Base-by-base conservation (phyloP, 306 rosid species). In the Dryas drummondii region DNA sequence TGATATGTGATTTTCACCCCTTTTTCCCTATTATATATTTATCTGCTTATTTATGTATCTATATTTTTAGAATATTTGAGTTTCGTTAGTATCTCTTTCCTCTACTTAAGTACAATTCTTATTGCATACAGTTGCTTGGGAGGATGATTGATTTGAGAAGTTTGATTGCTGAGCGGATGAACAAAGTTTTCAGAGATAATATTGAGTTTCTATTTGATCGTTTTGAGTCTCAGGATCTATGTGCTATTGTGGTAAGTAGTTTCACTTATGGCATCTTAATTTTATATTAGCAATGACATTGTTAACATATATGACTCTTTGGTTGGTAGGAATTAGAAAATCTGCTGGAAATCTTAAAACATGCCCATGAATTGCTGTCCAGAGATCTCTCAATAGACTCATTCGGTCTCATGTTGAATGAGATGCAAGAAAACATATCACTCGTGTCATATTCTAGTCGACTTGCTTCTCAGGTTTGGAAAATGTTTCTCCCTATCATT, bases 361-460 rank as follows among this genome's bases (percentile, higher is more conserved):
- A 90, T 82, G 84, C 96, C 62, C 98, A 94, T 79, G 92, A 83
- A 72, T 86, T 94, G 75, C 90, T 94, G 46, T 90, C 96, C 16
- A 86, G 85, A 79, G 94, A 88, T 86, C 87, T 94, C 81, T 82
- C 88, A 67, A 72, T 94, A n/a, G 97, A 94, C 79, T 84, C 96
- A n/a, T 94, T 86, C 79, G 79, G 80, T 85, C 89, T 90, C 66
- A 90, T 90, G 89, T 78, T 94, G 88, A 94, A 87, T 85, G 98
- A 91, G 96, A 91, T 91, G 96, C 97, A 94, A 88, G 98, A 94
- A 85, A 91, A 91, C 82, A 84, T 90, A 48, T 94, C 98, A 57
- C 98, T 91, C 14, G 93, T 94, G 70, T 94, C 98, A 78, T 94
- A 91, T 87, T 94, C 97, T 63, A 86, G 98, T 78, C 90, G 98